Conservation (phyloP, 208 protist species). For the Naegleria lovaniensis region DNA sequence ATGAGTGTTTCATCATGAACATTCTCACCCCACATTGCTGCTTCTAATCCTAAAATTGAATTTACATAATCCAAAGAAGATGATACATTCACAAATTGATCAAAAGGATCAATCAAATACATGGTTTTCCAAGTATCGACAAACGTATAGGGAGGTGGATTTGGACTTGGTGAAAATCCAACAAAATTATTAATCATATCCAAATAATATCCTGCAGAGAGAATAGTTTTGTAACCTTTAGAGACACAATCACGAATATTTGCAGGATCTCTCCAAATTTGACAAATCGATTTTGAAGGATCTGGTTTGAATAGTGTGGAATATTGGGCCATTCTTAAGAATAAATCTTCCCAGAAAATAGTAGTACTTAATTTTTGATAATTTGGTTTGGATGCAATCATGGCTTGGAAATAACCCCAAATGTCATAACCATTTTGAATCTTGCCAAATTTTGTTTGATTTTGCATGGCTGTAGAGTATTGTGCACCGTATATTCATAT, state of each 20-base stretch:
- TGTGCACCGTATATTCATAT: background rate
- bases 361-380: background rate
- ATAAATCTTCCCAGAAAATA: slow-evolving; percentile 20
- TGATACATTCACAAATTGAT: background rate
- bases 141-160: slow-evolving; percentile 6
- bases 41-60: slow-evolving; percentile 43
- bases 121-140: slow-evolving; percentile 46
- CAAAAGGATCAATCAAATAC: slow-evolving; percentile 41
- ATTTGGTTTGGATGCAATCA: background rate
- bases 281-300: slow-evolving; percentile 23
- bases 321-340: background rate
- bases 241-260: slow-evolving; percentile 8
- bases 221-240: slow-evolving; percentile 27
- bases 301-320: background rate
- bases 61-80: background rate
- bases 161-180: slow-evolving; percentile 30
- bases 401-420: slow-evolving; percentile 10
- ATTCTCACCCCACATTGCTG: slow-evolving; percentile 45
- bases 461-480: background rate
- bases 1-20: slow-evolving; percentile 40
- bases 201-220: slow-evolving; percentile 36
- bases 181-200: slow-evolving; percentile 7
- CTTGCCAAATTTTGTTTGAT: background rate
- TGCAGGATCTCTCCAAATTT: slow-evolving; percentile 32
- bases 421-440: background rate